phyloP scores from a whole-genome alignment of 192 early-diverging fungal species.

The Neocallimastix lanati region DNA sequence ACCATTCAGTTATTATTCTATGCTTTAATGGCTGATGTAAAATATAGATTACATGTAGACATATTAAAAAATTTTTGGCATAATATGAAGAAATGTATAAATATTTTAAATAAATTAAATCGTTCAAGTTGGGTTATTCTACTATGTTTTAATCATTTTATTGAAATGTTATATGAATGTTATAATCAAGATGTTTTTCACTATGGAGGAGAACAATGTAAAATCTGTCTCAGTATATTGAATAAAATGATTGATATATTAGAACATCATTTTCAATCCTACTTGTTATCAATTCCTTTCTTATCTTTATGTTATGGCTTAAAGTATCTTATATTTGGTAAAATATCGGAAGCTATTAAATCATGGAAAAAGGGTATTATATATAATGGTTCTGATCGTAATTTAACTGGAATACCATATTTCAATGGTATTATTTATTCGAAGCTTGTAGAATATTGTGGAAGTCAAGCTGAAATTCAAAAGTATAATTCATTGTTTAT shows the following conservation, averaged over 20 bases:
- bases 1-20: neutral
- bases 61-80: neutral
- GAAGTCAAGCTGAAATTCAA: neutral
- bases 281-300: neutral
- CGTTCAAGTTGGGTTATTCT: neutral
- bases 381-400: neutral
- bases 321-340: neutral
- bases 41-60: neutral
- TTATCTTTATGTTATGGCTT: neutral
- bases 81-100: neutral
- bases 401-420: neutral
- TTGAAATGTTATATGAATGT: neutral
- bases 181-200: neutral
- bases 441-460: neutral
- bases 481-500: neutral
- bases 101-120: neutral
- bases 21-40: neutral
- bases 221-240: neutral
- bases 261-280: neutral
- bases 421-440: neutral
- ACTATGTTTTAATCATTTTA: neutral
- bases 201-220: neutral
- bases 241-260: neutral
- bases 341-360: neutral
- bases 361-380: neutral